phyloP scores from a whole-genome alignment of 768 basidiomycete species.

The Auricularia sp. region DNA sequence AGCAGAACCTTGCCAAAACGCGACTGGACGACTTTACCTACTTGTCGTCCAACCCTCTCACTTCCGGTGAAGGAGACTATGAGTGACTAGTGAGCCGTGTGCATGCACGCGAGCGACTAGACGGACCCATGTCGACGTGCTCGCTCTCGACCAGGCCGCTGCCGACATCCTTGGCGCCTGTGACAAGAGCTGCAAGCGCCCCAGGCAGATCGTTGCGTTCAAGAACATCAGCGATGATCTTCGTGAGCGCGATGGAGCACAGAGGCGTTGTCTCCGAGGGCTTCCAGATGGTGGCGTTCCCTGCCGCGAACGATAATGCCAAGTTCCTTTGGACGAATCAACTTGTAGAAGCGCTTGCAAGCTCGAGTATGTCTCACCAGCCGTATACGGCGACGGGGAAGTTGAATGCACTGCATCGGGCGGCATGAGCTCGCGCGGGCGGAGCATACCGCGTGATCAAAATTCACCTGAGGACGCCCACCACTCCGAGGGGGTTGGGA shows the following conservation, averaged over 20 bases:
- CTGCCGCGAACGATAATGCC: slow-evolving; percentile 75
- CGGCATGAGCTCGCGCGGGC: not conserved
- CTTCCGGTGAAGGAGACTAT: slow-evolving; percentile 93
- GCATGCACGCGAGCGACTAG: too few species aligned
- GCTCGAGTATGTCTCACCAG: slow-evolving; percentile 39
- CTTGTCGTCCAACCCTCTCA: slow-evolving; percentile 74
- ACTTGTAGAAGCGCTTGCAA: not conserved
- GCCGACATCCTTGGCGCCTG: slow-evolving; percentile 74
- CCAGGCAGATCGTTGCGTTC: slow-evolving; percentile 77
- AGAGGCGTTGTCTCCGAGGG: slow-evolving; percentile 83
- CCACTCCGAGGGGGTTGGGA: slow-evolving; percentile 76
- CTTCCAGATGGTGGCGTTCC: slow-evolving; percentile 94
- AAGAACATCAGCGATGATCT: slow-evolving; percentile 70
- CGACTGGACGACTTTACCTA: slow-evolving; percentile 79
- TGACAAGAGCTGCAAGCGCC: slow-evolving; percentile 72
- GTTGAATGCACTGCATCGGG: slow-evolving; percentile 64
- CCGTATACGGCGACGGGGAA: slow-evolving; percentile 93
- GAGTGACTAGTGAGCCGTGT: not conserved
- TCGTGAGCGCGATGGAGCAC: slow-evolving; percentile 84
- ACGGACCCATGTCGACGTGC: slow-evolving; percentile 60
- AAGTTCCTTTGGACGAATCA: slow-evolving; percentile 56
- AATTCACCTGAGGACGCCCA: slow-evolving; percentile 45
- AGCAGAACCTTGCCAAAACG: slow-evolving; percentile 85
- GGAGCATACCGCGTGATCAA: not conserved
- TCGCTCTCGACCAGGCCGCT: slow-evolving; percentile 64